These are phyloP conservation scores for Mortierella sp. DNA, from an alignment of 371 early-diverging fungal genomes.

Conservation along the genomic window DNA sequence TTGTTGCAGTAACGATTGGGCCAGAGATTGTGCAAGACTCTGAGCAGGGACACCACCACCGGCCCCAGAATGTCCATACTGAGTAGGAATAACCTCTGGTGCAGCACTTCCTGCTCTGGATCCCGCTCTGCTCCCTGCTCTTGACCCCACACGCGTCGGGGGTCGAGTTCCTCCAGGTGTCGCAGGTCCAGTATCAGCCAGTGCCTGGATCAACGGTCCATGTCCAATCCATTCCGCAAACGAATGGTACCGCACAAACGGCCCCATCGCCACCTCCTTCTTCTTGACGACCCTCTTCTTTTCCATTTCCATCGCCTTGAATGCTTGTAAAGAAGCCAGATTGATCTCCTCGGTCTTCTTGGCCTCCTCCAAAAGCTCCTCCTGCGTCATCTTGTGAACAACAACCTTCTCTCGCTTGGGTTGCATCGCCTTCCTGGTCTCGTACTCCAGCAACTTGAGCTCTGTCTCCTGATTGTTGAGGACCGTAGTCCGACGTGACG, in stretches of 20 bases:
- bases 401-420: slow-evolving; percentile 66
- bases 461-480: slow-evolving; percentile 67
- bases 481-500: slow-evolving; percentile 69
- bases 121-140: slow-evolving; percentile 25
- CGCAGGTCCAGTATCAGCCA: slow-evolving; percentile 44
- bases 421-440: slow-evolving; percentile 61
- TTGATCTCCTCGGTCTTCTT: slow-evolving; percentile 71
- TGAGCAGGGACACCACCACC: slow-evolving; percentile 41
- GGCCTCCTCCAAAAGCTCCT: slow-evolving; percentile 72
- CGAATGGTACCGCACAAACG: slow-evolving; percentile 68
- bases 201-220: slow-evolving; percentile 57
- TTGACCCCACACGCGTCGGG: slow-evolving; percentile 39
- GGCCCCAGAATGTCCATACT: slow-evolving; percentile 16
- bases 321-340: slow-evolving; percentile 65
- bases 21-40: slow-evolving; percentile 45
- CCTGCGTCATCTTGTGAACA: slow-evolving; percentile 66
- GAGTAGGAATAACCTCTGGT: slow-evolving; percentile 29
- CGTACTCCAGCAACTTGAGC: slow-evolving; percentile 65
- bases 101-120: slow-evolving; percentile 37
- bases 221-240: slow-evolving; percentile 64
- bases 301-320: slow-evolving; percentile 71
- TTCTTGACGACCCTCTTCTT: slow-evolving; percentile 66
- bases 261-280: slow-evolving; percentile 61
- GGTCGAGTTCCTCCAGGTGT: slow-evolving; percentile 41
- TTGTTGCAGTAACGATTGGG: slow-evolving; percentile 37